Percentiles rank a stretch among this genome's conserved stretches.
phyloP scores from a whole-genome alignment of 2,329 filamentous ascomycete species.

The Cryphonectria japonica region DNA sequence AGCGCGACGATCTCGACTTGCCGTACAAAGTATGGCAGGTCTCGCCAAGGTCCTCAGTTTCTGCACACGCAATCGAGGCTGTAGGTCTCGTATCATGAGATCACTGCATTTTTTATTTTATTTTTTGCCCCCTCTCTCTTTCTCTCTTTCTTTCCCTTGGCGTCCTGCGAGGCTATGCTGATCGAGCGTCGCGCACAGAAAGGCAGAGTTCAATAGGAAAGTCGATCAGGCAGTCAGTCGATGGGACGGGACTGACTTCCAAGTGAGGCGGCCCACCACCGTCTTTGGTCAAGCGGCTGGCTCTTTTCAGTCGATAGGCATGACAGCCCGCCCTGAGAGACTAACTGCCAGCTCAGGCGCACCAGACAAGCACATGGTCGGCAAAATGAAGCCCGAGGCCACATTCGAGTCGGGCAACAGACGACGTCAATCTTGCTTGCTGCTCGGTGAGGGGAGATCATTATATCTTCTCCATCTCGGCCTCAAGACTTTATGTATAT shows the following conservation, averaged over 20 bases:
- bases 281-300: background rate
- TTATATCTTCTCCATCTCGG: background rate
- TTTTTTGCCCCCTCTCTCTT: background rate
- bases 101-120: background rate
- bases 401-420: background rate
- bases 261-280: background rate
- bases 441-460: background rate
- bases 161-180: background rate
- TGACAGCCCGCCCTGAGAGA: background rate
- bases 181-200: background rate
- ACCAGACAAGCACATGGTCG: background rate
- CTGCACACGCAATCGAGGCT: background rate
- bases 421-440: background rate
- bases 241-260: background rate
- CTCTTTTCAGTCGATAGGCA: background rate
- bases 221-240: background rate
- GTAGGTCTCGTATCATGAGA: background rate
- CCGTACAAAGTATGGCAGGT: background rate
- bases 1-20: conserved; percentile 6
- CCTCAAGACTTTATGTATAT: background rate
- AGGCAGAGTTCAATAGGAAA: background rate
- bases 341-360: background rate
- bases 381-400: background rate
- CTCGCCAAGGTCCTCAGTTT: background rate
- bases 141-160: background rate